A percentile compares a stretch with the other conserved stretches of the same genome.
Conservation (phyloP, 805 yeast species). For the Metschnikowia kunwiensis region DNA sequence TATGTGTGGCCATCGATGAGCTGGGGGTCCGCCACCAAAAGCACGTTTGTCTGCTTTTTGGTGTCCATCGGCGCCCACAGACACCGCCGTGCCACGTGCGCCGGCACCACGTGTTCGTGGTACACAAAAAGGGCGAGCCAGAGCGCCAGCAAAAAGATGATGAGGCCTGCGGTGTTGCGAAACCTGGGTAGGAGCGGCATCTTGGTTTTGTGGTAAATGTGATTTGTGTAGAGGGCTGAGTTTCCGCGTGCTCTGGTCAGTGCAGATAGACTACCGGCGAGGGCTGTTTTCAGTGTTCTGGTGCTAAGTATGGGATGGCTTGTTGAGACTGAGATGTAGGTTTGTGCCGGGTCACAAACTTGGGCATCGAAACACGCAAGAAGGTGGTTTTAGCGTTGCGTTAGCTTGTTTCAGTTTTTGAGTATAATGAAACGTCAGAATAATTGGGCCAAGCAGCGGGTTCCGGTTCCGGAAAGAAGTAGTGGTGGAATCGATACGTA, state of each 20-base stretch:
- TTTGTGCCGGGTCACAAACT: too few relatives aligned
- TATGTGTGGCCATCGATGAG: slow-evolving; percentile 44
- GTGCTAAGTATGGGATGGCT: too few relatives aligned
- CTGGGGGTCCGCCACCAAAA: slow-evolving; percentile 44
- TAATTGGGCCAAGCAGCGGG: too few relatives aligned
- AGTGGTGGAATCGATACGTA: too few relatives aligned
- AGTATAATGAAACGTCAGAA: too few relatives aligned
- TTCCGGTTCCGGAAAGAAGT: too few relatives aligned
- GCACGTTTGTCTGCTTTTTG: slow-evolving; percentile 23
- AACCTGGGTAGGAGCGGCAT: slow-evolving; percentile 15
- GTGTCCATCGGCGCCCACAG: slow-evolving; percentile 27
- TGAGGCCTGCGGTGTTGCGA: slow-evolving; percentile 28
- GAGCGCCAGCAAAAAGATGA: slow-evolving; percentile 20
- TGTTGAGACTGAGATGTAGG: too few relatives aligned
- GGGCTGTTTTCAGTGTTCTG: too few relatives aligned
- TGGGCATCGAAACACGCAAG: too few relatives aligned
- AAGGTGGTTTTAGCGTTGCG: too few relatives aligned
- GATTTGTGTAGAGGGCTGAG: background rate
- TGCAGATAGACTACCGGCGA: too few relatives aligned
- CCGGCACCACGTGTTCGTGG: slow-evolving; percentile 35
- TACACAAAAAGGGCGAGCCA: slow-evolving; percentile 33
- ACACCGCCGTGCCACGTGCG: slow-evolving; percentile 26
- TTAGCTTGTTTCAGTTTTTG: too few relatives aligned
- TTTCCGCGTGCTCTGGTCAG: background rate
- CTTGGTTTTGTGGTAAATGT: background rate